These are phyloP conservation scores for Rhizopus delemar DNA, from an alignment of 371 early-diverging fungal species.

Conservation along the genomic window DNA sequence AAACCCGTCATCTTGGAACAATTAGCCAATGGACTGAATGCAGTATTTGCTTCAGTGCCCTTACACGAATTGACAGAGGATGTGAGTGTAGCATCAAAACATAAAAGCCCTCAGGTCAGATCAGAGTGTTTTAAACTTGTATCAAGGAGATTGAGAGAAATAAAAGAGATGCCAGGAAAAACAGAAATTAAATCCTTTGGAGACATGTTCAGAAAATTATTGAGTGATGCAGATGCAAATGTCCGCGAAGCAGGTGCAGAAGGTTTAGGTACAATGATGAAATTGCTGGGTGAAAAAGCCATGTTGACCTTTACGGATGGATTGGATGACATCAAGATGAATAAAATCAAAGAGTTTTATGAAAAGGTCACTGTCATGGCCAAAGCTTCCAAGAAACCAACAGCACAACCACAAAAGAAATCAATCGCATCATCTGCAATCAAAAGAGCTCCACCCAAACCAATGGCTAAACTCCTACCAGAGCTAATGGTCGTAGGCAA, in stretches of 20 bases:
- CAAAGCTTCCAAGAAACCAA: slow-evolving; percentile 48
- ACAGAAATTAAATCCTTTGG: slow-evolving; percentile 76
- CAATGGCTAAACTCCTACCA: too few species aligned
- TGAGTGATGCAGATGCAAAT: slow-evolving; percentile 83
- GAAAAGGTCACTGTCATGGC: slow-evolving; percentile 81
- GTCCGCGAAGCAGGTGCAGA: slow-evolving; percentile 89
- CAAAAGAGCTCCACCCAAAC: slow-evolving; percentile 1
- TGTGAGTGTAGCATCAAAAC: slow-evolving; percentile 60
- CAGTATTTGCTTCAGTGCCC: slow-evolving; percentile 72
- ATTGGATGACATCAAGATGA: slow-evolving; percentile 83
- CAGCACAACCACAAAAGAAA: slow-evolving; percentile 43
- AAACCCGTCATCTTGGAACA: slow-evolving; percentile 87
- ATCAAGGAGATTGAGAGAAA: slow-evolving; percentile 67
- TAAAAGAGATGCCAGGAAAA: slow-evolving; percentile 71
- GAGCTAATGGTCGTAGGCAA: too few species aligned
- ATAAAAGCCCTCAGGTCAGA: slow-evolving; percentile 93
- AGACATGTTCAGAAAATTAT: slow-evolving; percentile 70
- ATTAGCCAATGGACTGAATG: slow-evolving; percentile 77
- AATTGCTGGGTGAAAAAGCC: slow-evolving; percentile 79
- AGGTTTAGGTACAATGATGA: slow-evolving; percentile 88
- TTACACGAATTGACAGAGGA: slow-evolving; percentile 72
- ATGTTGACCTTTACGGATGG: slow-evolving; percentile 74
- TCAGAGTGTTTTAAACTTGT: slow-evolving; percentile 75
- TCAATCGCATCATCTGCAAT: slow-evolving; percentile 12
- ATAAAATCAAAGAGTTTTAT: slow-evolving; percentile 83